Conservation (phyloP, 1,139 yeast species). For the Pneumocystis oryctolagi region DNA sequence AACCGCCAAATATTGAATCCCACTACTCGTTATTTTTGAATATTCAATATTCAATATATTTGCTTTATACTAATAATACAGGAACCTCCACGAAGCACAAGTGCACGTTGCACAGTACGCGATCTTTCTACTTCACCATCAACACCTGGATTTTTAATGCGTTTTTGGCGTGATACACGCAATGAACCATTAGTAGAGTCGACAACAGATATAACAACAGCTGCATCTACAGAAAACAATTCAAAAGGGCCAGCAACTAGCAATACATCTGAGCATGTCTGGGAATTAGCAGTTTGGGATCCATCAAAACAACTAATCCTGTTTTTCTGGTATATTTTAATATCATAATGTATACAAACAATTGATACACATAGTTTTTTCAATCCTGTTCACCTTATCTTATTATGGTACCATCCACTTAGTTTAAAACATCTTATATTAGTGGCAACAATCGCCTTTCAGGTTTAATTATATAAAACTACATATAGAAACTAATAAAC, state of each 20-base stretch:
- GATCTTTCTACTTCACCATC: not conserved
- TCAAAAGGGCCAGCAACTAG: not conserved
- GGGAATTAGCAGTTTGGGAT: not conserved
- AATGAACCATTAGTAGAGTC: not conserved
- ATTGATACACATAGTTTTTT: not conserved
- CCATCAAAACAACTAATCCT: not conserved
- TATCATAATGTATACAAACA: not conserved
- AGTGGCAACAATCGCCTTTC: not conserved
- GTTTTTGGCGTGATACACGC: not conserved
- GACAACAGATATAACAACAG: not conserved
- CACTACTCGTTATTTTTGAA: too few species aligned
- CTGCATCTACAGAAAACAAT: not conserved
- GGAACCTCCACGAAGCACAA: not conserved
- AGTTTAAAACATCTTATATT: not conserved
- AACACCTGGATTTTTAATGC: not conserved
- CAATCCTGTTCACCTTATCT: not conserved
- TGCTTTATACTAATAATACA: not conserved
- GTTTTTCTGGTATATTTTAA: not conserved
- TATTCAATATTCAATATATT: too few species aligned
- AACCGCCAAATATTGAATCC: too few species aligned
- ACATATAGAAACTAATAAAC: not conserved
- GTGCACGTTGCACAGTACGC: not conserved
- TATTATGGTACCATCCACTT: not conserved
- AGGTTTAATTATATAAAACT: not conserved
- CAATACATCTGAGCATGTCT: not conserved